Conservation (phyloP, 2,329 filamentous ascomycete species). For the Escovopsis sp. region DNA sequence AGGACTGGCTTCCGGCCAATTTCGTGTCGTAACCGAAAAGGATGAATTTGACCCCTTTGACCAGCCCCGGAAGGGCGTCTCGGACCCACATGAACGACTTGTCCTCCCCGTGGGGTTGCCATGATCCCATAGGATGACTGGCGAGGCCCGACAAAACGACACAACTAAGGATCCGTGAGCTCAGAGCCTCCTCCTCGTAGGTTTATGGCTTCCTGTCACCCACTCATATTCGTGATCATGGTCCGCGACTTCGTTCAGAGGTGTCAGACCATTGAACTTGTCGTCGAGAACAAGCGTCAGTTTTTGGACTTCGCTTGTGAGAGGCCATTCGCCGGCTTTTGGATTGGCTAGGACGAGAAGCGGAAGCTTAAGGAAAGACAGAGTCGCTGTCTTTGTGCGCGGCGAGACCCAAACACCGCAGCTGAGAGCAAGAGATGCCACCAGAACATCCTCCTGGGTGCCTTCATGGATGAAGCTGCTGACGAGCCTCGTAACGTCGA, state of each 20-base stretch:
- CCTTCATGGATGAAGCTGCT: neutral
- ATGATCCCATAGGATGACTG: slow-evolving; percentile 5
- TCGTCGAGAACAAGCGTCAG: slow-evolving; percentile 1
- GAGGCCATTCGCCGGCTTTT: neutral
- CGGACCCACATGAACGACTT: slow-evolving; percentile 6
- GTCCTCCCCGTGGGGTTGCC: slow-evolving; percentile 2
- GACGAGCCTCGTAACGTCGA: neutral
- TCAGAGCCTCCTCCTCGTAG: neutral
- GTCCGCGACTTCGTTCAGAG: neutral
- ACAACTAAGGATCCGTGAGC: neutral
- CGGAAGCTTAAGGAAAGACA: neutral
- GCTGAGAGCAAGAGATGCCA: neutral
- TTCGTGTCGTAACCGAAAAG: slow-evolving; percentile 5
- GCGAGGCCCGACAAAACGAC: slow-evolving; percentile 4
- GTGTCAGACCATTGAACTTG: neutral
- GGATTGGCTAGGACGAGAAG: neutral
- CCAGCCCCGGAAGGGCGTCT: neutral
- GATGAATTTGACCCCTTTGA: neutral
- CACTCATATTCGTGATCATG: neutral
- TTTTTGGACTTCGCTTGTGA: neutral
- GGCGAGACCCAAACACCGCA: neutral
- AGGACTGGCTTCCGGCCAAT: neutral
- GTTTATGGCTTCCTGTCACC: neutral
- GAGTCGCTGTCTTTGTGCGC: slow-evolving; percentile 1
- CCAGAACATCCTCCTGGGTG: neutral